Base-by-base conservation (phyloP, 192 early-diverging fungal species). In the Coemansia sp. region DNA sequence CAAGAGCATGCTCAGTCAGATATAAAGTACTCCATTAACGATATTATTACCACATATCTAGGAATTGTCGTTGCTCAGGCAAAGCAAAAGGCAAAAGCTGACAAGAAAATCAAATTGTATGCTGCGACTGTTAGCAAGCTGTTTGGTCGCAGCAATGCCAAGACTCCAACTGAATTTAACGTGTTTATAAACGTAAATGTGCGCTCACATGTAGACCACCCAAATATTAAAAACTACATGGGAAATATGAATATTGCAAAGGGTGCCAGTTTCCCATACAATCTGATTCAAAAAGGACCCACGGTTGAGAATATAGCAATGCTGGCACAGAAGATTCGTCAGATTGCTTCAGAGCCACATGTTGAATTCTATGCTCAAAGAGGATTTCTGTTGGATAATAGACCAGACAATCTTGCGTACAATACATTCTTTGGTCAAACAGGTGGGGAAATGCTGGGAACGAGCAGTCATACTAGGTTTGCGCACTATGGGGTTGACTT, bases 21-120 rank as follows among this genome's bases (percentile, higher is more conserved):
- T 12, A 16, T 42, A 6, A 26, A 38, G 12, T 59, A n/a, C 1
- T 70, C 74, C 0, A 60, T 59, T 16, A 76, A 76, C 65, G 74
- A 76, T 19, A 59, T 76, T 42, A 44, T 76, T 10, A 58, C 60
- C 12, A 54, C 74, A 0, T 41, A 66, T 5, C 42, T 67, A 19
- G 67, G 64, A 23, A 64, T 70, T 9, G 39, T 49, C 4, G 61
- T 76, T 4, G 64, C 54, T 0, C 43, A 63, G 40, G 61, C 58
- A 19, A 61, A 61, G 0, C 6, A 41, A 37, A 59, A 54, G 16
- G 39, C 38, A 39, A 37, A 12, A 26, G 53, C 10, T 7, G 50
- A 53, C 16, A 18, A 16, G 39, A 9, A 23, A 23, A 59, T 4
- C 57, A 59, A 41, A 40, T 38, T 16, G 1, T 9, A 26, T 19